These are phyloP conservation scores for Elasticomyces elasticus DNA, from an alignment of 495 filamentous ascomycete species.

Conservation along the genomic window DNA sequence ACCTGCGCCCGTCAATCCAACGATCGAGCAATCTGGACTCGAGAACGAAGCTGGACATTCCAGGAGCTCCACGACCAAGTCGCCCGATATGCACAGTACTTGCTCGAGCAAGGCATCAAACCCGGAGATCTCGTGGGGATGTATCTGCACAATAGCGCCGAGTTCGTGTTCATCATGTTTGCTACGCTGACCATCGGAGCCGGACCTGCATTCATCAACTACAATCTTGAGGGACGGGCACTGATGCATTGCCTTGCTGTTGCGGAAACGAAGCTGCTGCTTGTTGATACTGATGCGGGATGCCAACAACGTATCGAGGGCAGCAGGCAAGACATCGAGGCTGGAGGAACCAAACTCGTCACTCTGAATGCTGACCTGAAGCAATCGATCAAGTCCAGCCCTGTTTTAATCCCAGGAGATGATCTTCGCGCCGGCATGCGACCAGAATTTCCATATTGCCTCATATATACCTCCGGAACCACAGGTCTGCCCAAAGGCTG, in stretches of 20 bases:
- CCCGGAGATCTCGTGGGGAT: constrained; percentile 56
- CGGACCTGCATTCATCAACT: constrained; percentile 63
- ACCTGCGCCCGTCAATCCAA: constrained; percentile 3
- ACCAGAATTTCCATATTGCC: constrained; percentile 9
- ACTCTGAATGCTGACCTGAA: constrained; percentile 40
- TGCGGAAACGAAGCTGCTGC: constrained; percentile 45
- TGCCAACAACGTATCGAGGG: constrained; percentile 48
- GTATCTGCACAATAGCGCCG: constrained; percentile 57
- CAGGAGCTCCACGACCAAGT: constrained; percentile 45
- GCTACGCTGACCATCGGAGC: constrained; percentile 55
- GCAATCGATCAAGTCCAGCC: constrained; percentile 38
- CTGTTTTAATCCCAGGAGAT: constrained; percentile 41
- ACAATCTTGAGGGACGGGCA: constrained; percentile 54
- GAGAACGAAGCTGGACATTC: constrained; percentile 38
- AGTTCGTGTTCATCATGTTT: constrained; percentile 56
- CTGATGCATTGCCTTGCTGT: constrained; percentile 60
- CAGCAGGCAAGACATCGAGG: constrained; percentile 37
- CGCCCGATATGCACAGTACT: constrained; percentile 58
- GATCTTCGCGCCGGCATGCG: constrained; percentile 31
- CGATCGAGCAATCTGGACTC: constrained; percentile 6
- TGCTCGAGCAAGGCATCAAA: constrained; percentile 47
- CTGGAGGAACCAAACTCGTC: constrained; percentile 44
- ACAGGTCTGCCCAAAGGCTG: constrained; percentile 46
- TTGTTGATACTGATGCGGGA: constrained; percentile 55
- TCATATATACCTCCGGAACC: constrained; percentile 39